Percentiles rank a stretch among this genome's conserved stretches.
Evolutionary conservation across 805 yeast genomes (phyloP).

Genomic region (Monosporozyma servazzii): DNA sequence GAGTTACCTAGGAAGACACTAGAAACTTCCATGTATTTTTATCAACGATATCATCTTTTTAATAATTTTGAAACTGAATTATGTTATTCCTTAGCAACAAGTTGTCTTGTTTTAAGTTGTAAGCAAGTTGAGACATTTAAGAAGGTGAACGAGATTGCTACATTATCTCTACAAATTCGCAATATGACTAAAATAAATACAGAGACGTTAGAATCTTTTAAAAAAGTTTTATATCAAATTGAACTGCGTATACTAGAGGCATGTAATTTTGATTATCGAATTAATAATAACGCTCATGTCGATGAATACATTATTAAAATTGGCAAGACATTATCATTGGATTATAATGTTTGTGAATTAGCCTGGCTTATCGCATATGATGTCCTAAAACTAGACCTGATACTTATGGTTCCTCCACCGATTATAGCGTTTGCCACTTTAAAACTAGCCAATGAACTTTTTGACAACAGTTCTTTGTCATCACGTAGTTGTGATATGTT

Average conservation of each 20-base stretch:
- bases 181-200: slow-evolving; percentile 19
- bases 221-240: slow-evolving; percentile 45
- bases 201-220: slow-evolving; percentile 42
- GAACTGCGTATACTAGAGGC: slow-evolving; percentile 72
- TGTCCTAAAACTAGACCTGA: slow-evolving; percentile 56
- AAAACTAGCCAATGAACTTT: slow-evolving; percentile 47
- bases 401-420: slow-evolving; percentile 65
- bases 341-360: slow-evolving; percentile 40
- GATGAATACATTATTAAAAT: slow-evolving; percentile 61
- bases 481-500: slow-evolving; percentile 17
- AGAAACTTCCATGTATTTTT: slow-evolving; percentile 61
- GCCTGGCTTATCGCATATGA: slow-evolving; percentile 79
- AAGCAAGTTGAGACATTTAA: slow-evolving; percentile 82
- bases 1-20: slow-evolving; percentile 64
- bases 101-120: slow-evolving; percentile 61
- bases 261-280: slow-evolving; percentile 71
- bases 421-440: slow-evolving; percentile 62
- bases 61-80: slow-evolving; percentile 48
- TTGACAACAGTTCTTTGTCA: slow-evolving; percentile 20
- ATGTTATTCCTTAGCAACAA: slow-evolving; percentile 54
- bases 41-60: slow-evolving; percentile 61
- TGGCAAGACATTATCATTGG: slow-evolving; percentile 40
- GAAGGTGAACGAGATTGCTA: slow-evolving; percentile 52
- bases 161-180: slow-evolving; percentile 31
- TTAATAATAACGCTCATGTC: slow-evolving; percentile 38